Percentiles rank a stretch among this genome's conserved stretches.
phyloP scores from a whole-genome alignment of 345 rosid species.

The Chamaenerion angustifolium region DNA sequence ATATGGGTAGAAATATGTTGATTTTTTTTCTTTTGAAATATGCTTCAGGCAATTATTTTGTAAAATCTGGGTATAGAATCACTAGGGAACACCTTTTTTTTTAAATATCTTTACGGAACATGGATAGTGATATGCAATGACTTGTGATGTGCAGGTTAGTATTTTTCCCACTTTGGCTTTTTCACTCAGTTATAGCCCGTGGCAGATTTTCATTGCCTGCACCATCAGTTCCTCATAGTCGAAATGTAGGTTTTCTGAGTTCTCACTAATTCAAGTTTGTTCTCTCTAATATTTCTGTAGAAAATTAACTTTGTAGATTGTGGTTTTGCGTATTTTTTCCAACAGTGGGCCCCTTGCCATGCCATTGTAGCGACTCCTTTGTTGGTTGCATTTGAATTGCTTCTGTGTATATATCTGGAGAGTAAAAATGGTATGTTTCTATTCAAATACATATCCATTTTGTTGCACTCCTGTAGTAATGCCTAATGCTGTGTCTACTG shows the following conservation, averaged over 20 bases:
- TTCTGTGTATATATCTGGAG: constrained; percentile 92
- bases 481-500: too few species aligned
- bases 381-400: constrained; percentile 87
- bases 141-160: constrained; percentile 41
- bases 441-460: background rate
- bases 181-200: constrained; percentile 87
- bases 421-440: constrained; percentile 44
- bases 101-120: background rate
- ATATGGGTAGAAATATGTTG: too few species aligned
- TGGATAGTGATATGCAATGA: constrained; percentile 1
- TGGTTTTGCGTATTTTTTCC: constrained; percentile 6
- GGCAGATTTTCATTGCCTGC: constrained; percentile 98
- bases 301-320: background rate
- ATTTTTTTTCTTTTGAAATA: too few species aligned
- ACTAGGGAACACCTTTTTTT: background rate
- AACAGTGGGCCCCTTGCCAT: constrained; percentile 99
- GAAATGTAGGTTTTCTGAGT: constrained; percentile 43
- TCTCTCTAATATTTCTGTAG: background rate
- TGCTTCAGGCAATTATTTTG: too few species aligned
- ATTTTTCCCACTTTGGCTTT: constrained; percentile 78
- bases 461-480: background rate
- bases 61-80: too few species aligned
- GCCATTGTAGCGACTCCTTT: constrained; percentile 84
- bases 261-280: constrained; percentile 1
- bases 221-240: constrained; percentile 80